Percentiles rank a stretch among this genome's conserved stretches.
phyloP scores from a whole-genome alignment of 2,329 filamentous ascomycete species.

The Dichotomopilus funicola region DNA sequence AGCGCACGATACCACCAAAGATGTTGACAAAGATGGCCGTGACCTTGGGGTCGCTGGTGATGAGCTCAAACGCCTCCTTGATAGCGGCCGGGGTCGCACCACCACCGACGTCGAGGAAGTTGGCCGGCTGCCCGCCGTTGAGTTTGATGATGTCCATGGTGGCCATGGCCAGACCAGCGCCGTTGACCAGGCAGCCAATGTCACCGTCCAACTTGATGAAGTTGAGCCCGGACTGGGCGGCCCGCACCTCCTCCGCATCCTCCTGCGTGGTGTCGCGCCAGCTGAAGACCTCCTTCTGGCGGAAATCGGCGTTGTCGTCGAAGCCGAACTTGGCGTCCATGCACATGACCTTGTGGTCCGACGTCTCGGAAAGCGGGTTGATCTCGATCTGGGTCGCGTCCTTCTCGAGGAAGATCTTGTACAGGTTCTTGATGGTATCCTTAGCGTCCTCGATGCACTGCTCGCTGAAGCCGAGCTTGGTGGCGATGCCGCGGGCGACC shows the following conservation, averaged over 20 bases:
- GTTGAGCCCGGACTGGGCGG: constrained; percentile 89
- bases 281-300: constrained; percentile 91
- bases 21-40: constrained; percentile 99
- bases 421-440: constrained; percentile 96
- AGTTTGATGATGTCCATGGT: constrained; percentile 99
- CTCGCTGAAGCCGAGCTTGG: constrained; percentile 92
- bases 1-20: constrained; percentile 97
- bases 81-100: constrained; percentile 96
- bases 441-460: constrained; percentile 95
- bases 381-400: constrained; percentile 99
- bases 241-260: constrained; percentile 95
- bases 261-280: constrained; percentile 95
- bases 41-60: constrained; percentile 97
- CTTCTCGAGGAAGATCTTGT: constrained; percentile 97
- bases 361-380: constrained; percentile 97
- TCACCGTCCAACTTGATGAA: constrained; percentile 99
- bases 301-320: constrained; percentile 98
- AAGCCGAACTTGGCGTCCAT: constrained; percentile 99
- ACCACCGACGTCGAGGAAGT: constrained; percentile 98
- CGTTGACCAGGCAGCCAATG: constrained; percentile 98
- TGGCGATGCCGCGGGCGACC: constrained; percentile 82
- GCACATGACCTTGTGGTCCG: constrained; percentile 94
- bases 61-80: constrained; percentile 95
- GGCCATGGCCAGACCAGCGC: constrained; percentile 97
- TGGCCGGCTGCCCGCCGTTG: constrained; percentile 90